Evolutionary conservation across 768 basidiomycete species (phyloP).

Genomic region (Symmetrospora coprosmae): DNA sequence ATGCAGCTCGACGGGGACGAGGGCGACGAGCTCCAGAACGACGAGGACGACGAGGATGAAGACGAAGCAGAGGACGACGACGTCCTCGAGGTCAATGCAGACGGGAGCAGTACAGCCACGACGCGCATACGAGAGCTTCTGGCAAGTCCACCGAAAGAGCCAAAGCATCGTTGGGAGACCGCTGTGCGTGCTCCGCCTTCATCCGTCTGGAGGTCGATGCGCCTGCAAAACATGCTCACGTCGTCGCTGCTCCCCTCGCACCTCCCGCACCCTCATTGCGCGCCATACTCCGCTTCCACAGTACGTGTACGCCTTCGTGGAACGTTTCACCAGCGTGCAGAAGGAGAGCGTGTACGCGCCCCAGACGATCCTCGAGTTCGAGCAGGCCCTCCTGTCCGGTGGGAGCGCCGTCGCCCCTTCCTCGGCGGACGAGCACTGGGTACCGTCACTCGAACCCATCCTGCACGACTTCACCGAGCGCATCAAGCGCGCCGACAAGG

Average conservation of each 20-base stretch:
- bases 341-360: constrained; percentile 5
- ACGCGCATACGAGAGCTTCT: not conserved
- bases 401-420: not conserved
- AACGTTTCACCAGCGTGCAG: constrained; percentile 10
- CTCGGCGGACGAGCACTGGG: not conserved
- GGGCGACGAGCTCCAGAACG: no score
- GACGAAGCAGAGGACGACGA: constrained; percentile 11
- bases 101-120: not conserved
- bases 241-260: not conserved
- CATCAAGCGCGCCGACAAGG: not conserved
- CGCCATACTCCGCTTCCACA: not conserved
- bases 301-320: constrained; percentile 17
- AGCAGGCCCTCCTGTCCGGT: not conserved
- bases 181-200: not conserved
- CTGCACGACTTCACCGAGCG: constrained; percentile 9
- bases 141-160: not conserved
- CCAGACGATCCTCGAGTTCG: constrained; percentile 16
- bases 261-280: not conserved
- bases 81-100: constrained; percentile 10
- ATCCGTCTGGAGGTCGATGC: no score
- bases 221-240: no score
- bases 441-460: constrained; percentile 17
- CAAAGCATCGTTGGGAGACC: constrained; percentile 18
- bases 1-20: no score
- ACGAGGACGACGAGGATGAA: not conserved